phyloP scores from a whole-genome alignment of 352 stramenopile species.

The Globisporangium emineosum region DNA sequence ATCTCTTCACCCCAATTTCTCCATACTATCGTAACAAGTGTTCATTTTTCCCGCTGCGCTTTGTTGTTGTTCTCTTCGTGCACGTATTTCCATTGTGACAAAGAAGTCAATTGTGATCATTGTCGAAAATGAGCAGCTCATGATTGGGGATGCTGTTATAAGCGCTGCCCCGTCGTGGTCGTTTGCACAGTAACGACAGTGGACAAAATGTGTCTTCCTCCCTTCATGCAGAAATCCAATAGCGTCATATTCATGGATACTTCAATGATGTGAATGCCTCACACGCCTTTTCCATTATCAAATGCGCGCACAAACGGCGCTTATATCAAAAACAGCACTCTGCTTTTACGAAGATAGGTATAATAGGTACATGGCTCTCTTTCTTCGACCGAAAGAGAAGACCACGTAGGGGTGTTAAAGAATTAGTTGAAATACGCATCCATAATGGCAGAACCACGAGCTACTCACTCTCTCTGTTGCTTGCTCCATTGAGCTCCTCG shows the following conservation, averaged over 20 bases:
- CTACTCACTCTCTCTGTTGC: background rate
- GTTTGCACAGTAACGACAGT: too few species aligned
- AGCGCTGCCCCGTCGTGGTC: too few species aligned
- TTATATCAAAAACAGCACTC: conserved; percentile 4
- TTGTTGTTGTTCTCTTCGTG: background rate
- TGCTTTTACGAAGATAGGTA: background rate
- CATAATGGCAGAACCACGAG: background rate
- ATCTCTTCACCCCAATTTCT: background rate
- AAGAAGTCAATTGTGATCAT: too few species aligned
- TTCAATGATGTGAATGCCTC: too few species aligned
- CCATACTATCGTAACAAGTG: conserved; percentile 11
- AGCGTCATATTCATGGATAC: too few species aligned
- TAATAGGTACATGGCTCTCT: background rate
- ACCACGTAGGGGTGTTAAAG: background rate
- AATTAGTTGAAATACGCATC: conserved; percentile 1
- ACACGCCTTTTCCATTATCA: background rate
- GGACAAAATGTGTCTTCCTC: too few species aligned
- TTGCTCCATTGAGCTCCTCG: background rate
- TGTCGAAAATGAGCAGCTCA: too few species aligned
- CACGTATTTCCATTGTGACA: too few species aligned
- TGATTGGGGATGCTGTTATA: too few species aligned
- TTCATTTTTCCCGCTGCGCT: background rate
- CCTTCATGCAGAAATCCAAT: too few species aligned
- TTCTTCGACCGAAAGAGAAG: conserved; percentile 8
- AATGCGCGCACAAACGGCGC: background rate